These are phyloP conservation scores for Hansenula sp. DNA, from an alignment of 1,139 yeast genomes.

Conservation along the genomic window DNA sequence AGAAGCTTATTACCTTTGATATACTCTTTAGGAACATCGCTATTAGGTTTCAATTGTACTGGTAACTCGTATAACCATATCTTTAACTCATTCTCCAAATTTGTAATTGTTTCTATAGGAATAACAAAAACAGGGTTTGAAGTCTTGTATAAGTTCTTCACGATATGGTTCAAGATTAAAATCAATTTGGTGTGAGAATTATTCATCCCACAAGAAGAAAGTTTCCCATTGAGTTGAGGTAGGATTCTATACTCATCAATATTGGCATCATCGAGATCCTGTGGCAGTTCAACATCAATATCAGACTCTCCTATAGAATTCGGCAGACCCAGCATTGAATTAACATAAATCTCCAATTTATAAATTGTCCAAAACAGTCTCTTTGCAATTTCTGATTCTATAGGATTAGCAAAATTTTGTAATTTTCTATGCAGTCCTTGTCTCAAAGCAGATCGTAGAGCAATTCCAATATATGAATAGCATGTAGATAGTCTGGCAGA, in stretches of 20 bases:
- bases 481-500: constrained; percentile 85
- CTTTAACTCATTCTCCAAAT: constrained; percentile 61
- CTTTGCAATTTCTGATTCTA: constrained; percentile 78
- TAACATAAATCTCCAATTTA: constrained; percentile 85
- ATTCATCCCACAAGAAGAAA: constrained; percentile 70
- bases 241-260: constrained; percentile 47
- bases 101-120: constrained; percentile 43
- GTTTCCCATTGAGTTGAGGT: constrained; percentile 31
- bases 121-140: constrained; percentile 24
- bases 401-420: constrained; percentile 44
- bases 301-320: constrained; percentile 56
- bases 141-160: constrained; percentile 40
- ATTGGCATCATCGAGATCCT: constrained; percentile 80
- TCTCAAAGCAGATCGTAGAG: constrained; percentile 73
- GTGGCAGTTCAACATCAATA: constrained; percentile 76
- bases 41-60: constrained; percentile 56
- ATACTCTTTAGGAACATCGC: constrained; percentile 32
- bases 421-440: constrained; percentile 69
- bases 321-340: constrained; percentile 83
- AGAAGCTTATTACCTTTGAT: constrained; percentile 59
- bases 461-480: constrained; percentile 86
- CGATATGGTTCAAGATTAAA: constrained; percentile 47
- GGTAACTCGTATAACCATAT: constrained; percentile 72
- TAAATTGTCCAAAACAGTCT: constrained; percentile 84
- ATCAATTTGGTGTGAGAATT: constrained; percentile 79